These are phyloP conservation scores for Davidsoniella virescens DNA, from an alignment of 2,329 filamentous ascomycete genomes.

Conservation along the genomic window DNA sequence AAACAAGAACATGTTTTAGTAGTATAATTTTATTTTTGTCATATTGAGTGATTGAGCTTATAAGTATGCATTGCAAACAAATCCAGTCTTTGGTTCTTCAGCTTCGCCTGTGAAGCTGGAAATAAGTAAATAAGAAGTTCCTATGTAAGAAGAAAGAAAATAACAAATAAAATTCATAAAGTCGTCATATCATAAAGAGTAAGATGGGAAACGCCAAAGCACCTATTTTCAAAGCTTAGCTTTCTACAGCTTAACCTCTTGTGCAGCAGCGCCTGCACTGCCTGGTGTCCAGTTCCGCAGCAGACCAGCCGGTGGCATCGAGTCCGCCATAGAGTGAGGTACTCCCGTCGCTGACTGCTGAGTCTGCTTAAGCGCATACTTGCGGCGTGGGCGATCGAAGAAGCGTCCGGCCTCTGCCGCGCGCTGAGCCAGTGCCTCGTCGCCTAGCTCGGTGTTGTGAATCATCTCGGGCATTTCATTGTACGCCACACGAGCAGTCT, in stretches of 20 bases:
- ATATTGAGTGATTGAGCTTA: no score
- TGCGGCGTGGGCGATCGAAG: constrained; percentile 19
- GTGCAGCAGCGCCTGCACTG: background rate
- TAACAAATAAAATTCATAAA: no score
- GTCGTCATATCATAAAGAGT: no score
- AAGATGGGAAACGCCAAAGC: no score
- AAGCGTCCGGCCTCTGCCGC: constrained; percentile 29
- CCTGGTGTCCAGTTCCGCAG: constrained; percentile 2
- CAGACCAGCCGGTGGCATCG: background rate
- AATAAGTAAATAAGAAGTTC: no score
- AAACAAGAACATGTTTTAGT: no score
- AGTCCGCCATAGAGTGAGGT: background rate
- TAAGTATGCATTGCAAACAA: no score
- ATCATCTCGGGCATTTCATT: constrained; percentile 72
- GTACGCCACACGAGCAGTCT: constrained; percentile 74
- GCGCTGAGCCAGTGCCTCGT: constrained; percentile 32
- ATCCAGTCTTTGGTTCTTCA: no score
- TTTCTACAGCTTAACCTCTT: constrained; percentile 13
- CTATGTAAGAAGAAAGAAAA: no score
- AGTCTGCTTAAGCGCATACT: background rate
- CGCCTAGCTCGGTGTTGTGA: constrained; percentile 37
- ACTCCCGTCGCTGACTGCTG: background rate
- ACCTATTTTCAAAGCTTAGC: no score
- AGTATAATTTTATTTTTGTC: no score
- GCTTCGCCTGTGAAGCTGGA: no score